Evolutionary conservation across 1,284 basidiomycete species (phyloP).

Genomic region (Rhodofomes roseus): DNA sequence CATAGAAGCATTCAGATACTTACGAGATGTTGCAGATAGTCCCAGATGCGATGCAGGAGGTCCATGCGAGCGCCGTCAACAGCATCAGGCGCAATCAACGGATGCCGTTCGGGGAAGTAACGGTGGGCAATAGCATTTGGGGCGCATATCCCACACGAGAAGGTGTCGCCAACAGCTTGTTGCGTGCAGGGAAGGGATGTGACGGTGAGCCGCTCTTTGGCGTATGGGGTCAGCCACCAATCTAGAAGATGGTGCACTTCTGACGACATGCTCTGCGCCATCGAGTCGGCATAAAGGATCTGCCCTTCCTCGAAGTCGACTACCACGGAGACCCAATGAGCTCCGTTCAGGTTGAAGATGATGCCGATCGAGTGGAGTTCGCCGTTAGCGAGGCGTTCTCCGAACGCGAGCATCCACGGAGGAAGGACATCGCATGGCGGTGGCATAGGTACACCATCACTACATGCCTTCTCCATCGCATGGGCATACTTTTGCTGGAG

Average conservation of each 20-base stretch:
- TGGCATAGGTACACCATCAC: not conserved
- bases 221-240: not conserved
- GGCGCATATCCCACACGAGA: constrained; percentile 5
- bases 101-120: not conserved
- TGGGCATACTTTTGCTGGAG: not conserved
- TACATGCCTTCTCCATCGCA: not conserved
- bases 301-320: not conserved
- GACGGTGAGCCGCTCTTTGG: not conserved
- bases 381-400: not conserved
- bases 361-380: not conserved
- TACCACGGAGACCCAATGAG: constrained; percentile 6
- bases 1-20: not conserved
- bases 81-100: not conserved
- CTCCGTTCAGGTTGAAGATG: constrained; percentile 1
- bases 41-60: not conserved
- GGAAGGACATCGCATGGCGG: not conserved
- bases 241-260: not conserved
- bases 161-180: not conserved
- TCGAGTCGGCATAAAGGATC: not conserved
- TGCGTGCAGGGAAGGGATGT: constrained; percentile 1
- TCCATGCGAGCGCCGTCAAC: not conserved
- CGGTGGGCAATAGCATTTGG: constrained; percentile 3
- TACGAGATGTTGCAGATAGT: not conserved
- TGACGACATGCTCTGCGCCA: not conserved
- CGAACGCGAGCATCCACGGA: not conserved